These are phyloP conservation scores for Stachybotrys elegans DNA, from an alignment of 2,329 filamentous ascomycete species.

Conservation along the genomic window DNA sequence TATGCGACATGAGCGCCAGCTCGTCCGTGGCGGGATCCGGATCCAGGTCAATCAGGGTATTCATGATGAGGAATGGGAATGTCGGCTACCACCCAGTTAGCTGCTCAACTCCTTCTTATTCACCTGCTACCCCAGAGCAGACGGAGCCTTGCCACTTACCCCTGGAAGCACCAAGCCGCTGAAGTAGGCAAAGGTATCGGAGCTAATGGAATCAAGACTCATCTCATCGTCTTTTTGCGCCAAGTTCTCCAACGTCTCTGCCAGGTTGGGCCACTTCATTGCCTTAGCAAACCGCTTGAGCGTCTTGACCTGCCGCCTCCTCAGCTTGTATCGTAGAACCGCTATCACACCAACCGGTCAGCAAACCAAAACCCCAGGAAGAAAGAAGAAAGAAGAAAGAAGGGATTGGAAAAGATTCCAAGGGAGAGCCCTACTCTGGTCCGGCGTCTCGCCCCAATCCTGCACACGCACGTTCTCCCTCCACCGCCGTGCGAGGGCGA, in stretches of 20 bases:
- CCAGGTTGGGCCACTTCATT: conserved; percentile 74
- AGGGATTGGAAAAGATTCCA: too few relatives aligned
- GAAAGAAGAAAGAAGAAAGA: too few relatives aligned
- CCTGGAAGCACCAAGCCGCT: conserved; percentile 69
- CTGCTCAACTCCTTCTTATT: too few relatives aligned
- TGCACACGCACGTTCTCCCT: conserved; percentile 64
- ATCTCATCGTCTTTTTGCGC: conserved; percentile 55
- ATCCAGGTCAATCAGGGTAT: conserved; percentile 70
- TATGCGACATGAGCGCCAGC: conserved; percentile 62
- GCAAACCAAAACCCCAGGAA: too few relatives aligned
- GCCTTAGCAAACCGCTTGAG: conserved; percentile 63
- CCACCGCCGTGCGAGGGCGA: conserved; percentile 71
- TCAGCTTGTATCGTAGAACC: conserved; percentile 58
- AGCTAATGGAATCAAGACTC: conserved; percentile 55
- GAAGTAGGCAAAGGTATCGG: conserved; percentile 73
- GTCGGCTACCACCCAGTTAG: conserved; percentile 37
- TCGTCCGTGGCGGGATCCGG: conserved; percentile 61
- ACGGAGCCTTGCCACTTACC: conserved; percentile 32
- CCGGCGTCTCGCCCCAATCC: conserved; percentile 47
- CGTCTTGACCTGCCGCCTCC: conserved; percentile 63
- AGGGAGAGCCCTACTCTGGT: conserved; percentile 37
- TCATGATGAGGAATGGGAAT: conserved; percentile 73
- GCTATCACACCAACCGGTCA: conserved; percentile 28
- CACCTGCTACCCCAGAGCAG: too few relatives aligned
- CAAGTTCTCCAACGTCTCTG: conserved; percentile 57